These are phyloP conservation scores for Peltaster fructicola DNA, from an alignment of 2,329 filamentous ascomycete genomes.

Conservation along the genomic window DNA sequence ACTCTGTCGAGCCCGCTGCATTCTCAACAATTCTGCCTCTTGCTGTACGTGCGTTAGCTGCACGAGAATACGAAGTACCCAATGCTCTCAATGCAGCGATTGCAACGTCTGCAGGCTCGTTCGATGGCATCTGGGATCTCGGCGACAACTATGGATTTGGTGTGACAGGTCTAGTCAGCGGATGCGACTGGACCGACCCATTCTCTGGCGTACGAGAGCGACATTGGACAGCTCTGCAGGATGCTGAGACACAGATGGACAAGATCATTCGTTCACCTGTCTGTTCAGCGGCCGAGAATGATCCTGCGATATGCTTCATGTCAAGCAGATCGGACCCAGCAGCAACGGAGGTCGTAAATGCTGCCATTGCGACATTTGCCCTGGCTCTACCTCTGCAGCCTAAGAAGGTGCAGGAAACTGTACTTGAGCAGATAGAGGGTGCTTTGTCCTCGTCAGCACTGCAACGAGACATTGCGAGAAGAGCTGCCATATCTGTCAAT, in stretches of 20 bases:
- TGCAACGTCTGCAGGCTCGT: constrained; percentile 71
- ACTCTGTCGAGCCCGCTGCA: constrained; percentile 67
- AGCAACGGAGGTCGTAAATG: constrained; percentile 83
- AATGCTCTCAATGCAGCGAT: constrained; percentile 81
- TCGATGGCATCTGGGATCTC: constrained; percentile 90
- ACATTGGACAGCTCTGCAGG: constrained; percentile 26
- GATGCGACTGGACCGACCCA: constrained; percentile 54
- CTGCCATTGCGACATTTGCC: constrained; percentile 83
- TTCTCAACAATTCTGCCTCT: constrained; percentile 84
- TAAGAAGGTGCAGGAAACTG: constrained; percentile 85
- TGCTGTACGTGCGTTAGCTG: constrained; percentile 79
- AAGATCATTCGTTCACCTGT: constrained; percentile 41
- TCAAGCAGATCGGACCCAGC: constrained; percentile 45
- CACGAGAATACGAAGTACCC: constrained; percentile 73
- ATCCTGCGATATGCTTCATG: constrained; percentile 66
- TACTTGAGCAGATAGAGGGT: constrained; percentile 82
- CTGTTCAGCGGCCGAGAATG: constrained; percentile 72
- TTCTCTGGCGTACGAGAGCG: constrained; percentile 43
- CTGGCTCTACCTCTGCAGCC: constrained; percentile 79
- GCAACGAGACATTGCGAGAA: constrained; percentile 72
- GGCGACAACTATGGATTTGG: constrained; percentile 91
- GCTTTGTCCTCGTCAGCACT: constrained; percentile 65
- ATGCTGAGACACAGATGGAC: constrained; percentile 49
- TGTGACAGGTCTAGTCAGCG: constrained; percentile 66
- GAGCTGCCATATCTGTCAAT: constrained; percentile 81